Evolutionary conservation across 768 basidiomycete species (phyloP).

Genomic region (Boletus rufocinnamomeus): DNA sequence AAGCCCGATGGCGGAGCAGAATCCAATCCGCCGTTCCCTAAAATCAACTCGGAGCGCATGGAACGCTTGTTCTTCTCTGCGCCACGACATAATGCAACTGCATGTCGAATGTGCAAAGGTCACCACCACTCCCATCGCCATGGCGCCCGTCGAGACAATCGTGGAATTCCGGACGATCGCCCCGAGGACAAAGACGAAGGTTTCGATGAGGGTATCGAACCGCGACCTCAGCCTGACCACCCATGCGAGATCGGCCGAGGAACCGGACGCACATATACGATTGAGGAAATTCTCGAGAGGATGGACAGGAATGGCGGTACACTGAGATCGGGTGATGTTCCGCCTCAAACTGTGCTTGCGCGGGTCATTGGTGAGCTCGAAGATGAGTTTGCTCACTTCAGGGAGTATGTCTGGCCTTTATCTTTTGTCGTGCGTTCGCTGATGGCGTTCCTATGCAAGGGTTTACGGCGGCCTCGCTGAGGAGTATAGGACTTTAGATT

Average conservation of each 20-base stretch:
- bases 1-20: slow-evolving; percentile 33
- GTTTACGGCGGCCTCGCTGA: slow-evolving; percentile 90
- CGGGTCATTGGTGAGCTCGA: slow-evolving; percentile 87
- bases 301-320: slow-evolving; percentile 29
- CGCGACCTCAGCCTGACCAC: not conserved
- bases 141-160: slow-evolving; percentile 39
- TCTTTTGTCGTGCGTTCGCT: slow-evolving; percentile 1
- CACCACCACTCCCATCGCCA: slow-evolving; percentile 48
- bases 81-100: slow-evolving; percentile 70
- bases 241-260: slow-evolving; percentile 6
- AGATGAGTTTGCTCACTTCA: slow-evolving; percentile 94
- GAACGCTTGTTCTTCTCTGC: slow-evolving; percentile 82
- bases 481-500: slow-evolving; percentile 89
- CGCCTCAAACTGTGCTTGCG: slow-evolving; percentile 85
- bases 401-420: slow-evolving; percentile 59
- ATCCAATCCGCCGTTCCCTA: slow-evolving; percentile 64
- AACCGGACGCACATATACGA: slow-evolving; percentile 9
- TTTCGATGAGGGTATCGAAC: slow-evolving; percentile 16
- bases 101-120: slow-evolving; percentile 64
- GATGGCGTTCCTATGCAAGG: slow-evolving; percentile 43
- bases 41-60: slow-evolving; percentile 74
- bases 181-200: slow-evolving; percentile 19
- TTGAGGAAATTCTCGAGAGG: slow-evolving; percentile 30
- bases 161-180: not conserved
- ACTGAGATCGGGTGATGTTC: slow-evolving; percentile 43